phyloP scores from a whole-genome alignment of 345 rosid species.

The Corymbia maculata region DNA sequence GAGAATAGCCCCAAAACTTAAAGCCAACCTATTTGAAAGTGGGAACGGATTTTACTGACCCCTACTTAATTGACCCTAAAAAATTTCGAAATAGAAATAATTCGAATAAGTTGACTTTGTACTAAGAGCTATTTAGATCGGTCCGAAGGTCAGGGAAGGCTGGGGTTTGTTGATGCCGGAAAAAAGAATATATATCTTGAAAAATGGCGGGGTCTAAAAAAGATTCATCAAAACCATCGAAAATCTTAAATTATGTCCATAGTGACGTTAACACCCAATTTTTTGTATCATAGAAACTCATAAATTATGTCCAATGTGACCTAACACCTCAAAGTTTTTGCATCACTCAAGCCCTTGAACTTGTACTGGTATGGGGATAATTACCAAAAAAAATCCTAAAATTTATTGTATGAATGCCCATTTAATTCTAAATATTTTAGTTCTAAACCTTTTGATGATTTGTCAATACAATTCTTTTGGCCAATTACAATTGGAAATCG shows the following conservation, averaged over 20 bases:
- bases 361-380: not conserved
- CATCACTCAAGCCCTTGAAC: not conserved
- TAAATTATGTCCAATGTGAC: not conserved
- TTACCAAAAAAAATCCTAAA: not conserved
- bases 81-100: not conserved
- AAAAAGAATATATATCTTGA: not conserved
- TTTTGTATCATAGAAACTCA: not conserved
- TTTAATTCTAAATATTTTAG: not conserved
- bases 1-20: not conserved
- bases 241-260: not conserved
- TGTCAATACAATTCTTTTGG: not conserved
- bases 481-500: accelerated
- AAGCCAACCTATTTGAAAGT: not conserved
- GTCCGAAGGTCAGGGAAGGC: not conserved
- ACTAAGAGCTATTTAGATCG: not conserved
- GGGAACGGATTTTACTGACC: not conserved
- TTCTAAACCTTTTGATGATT: not conserved
- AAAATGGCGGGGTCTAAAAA: not conserved
- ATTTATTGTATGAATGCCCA: accelerated
- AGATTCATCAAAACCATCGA: not conserved
- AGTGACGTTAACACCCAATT: not conserved
- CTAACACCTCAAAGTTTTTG: not conserved
- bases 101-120: not conserved
- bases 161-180: not conserved
- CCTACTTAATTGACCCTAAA: not conserved